Conservation (phyloP, 2,329 filamentous ascomycete genomes). For the Diplodia mutila region DNA sequence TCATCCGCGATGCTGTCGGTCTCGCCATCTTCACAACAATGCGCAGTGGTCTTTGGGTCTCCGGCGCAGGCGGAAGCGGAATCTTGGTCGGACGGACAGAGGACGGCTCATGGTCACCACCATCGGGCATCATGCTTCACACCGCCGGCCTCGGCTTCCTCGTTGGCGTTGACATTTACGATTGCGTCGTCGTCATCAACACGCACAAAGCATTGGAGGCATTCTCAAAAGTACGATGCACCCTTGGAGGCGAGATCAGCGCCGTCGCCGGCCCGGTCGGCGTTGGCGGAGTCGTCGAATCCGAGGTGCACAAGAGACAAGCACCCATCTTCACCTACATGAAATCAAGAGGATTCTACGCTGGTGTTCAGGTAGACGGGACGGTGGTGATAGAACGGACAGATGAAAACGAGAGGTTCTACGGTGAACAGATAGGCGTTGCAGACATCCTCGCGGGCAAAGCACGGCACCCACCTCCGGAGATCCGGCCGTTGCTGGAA, state of each 20-base stretch:
- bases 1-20: constrained; percentile 87
- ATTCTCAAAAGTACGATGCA: constrained; percentile 78
- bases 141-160: constrained; percentile 88
- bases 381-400: constrained; percentile 82
- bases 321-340: constrained; percentile 82
- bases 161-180: constrained; percentile 91
- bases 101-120: constrained; percentile 88
- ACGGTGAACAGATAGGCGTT: constrained; percentile 67
- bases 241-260: constrained; percentile 79
- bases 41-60: constrained; percentile 90
- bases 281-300: constrained; percentile 73
- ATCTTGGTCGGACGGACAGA: constrained; percentile 81
- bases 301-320: constrained; percentile 68
- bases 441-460: constrained; percentile 67
- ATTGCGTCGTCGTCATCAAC: constrained; percentile 92
- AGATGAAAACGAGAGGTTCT: constrained; percentile 89
- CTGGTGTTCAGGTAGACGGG: constrained; percentile 83
- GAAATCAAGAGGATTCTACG: constrained; percentile 87
- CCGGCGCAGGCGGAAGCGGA: constrained; percentile 86
- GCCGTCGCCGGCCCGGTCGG: constrained; percentile 78
- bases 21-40: constrained; percentile 95
- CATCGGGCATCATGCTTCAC: constrained; percentile 87
- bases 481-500: constrained; percentile 69
- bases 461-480: constrained; percentile 58
- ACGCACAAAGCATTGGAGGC: constrained; percentile 80